Evolutionary conservation across 2,329 filamentous ascomycete genomes (phyloP).

Genomic region (Arthrobotrys conoides): DNA sequence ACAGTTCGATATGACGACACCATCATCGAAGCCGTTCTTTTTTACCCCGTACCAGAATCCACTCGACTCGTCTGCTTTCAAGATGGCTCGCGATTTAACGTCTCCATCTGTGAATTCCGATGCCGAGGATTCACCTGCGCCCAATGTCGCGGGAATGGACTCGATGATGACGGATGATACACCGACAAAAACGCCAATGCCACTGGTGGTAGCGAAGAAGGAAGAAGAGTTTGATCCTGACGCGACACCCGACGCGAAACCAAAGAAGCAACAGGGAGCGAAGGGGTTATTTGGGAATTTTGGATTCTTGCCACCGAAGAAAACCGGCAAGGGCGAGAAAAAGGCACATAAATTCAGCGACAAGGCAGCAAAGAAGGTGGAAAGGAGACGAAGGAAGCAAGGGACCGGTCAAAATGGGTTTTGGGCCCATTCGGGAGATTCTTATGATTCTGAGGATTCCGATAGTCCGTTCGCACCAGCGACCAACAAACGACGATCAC

Average conservation of each 20-base stretch:
- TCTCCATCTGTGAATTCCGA: conserved; percentile 52
- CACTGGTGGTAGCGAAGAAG: not conserved
- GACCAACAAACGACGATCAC: not conserved
- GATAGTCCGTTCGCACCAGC: conserved; percentile 32
- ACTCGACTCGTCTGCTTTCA: conserved; percentile 49
- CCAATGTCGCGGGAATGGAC: conserved; percentile 48
- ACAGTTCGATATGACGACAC: conserved; percentile 45
- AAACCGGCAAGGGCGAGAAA: conserved; percentile 20
- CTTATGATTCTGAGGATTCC: conserved; percentile 45
- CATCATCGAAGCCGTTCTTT: conserved; percentile 47
- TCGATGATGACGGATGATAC: conserved; percentile 50
- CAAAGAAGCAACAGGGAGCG: conserved; percentile 13
- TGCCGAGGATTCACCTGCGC: conserved; percentile 47
- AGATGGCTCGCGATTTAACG: conserved; percentile 42
- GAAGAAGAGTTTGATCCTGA: not conserved
- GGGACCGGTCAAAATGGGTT: conserved; percentile 37
- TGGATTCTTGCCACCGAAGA: conserved; percentile 49
- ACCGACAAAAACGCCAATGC: conserved; percentile 26
- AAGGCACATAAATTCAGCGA: conserved; percentile 56
- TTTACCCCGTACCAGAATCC: conserved; percentile 52
- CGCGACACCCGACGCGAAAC: conserved; percentile 5
- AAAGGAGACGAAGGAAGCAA: conserved; percentile 36
- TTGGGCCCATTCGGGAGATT: conserved; percentile 51
- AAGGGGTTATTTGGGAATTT: conserved; percentile 43
- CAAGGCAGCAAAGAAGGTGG: conserved; percentile 49